A percentile compares a stretch with the other conserved stretches of the same genome.
Evolutionary conservation across 2,329 filamentous ascomycete species (phyloP).

Genomic region (Pseudocercospora eumusae): DNA sequence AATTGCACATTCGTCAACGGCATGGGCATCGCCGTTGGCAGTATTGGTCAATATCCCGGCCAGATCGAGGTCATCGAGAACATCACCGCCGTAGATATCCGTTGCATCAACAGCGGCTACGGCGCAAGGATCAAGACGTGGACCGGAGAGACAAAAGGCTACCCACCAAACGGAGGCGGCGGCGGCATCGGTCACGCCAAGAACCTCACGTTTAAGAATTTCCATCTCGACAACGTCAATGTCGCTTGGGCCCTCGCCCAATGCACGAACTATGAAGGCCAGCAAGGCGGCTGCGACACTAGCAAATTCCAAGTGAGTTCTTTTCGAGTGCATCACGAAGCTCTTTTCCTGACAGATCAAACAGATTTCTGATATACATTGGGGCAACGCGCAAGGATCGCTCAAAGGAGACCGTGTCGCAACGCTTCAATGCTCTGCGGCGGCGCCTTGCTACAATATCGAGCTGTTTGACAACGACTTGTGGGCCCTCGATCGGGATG

Average conservation of each 20-base stretch:
- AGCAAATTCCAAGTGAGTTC: slow-evolving; percentile 40
- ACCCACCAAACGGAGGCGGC: slow-evolving; percentile 60
- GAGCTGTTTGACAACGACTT: slow-evolving; percentile 27
- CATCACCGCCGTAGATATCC: slow-evolving; percentile 52
- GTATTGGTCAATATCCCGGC: slow-evolving; percentile 58
- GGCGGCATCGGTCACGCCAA: slow-evolving; percentile 53
- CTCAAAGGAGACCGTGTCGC: slow-evolving; percentile 30
- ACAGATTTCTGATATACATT: slow-evolving; percentile 41
- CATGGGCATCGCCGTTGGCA: slow-evolving; percentile 57
- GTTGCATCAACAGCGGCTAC: slow-evolving; percentile 23
- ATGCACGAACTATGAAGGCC: slow-evolving; percentile 32
- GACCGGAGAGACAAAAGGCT: slow-evolving; percentile 52
- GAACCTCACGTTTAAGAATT: slow-evolving; percentile 43
- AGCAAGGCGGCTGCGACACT: slow-evolving; percentile 32
- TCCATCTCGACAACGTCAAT: slow-evolving; percentile 30
- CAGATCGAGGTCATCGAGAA: slow-evolving; percentile 54
- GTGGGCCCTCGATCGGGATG: slow-evolving; percentile 24
- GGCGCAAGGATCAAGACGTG: slow-evolving; percentile 55
- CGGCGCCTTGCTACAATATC: slow-evolving; percentile 35
- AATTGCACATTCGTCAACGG: slow-evolving; percentile 55
- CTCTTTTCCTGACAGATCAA: not conserved
- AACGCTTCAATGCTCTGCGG: slow-evolving; percentile 35
- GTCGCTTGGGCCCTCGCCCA: slow-evolving; percentile 36
- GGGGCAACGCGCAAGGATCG: slow-evolving; percentile 39
- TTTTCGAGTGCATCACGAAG: not conserved